Evolutionary conservation across 2,329 filamentous ascomycete genomes (phyloP).

Genomic region (Myrmaecium sp.): DNA sequence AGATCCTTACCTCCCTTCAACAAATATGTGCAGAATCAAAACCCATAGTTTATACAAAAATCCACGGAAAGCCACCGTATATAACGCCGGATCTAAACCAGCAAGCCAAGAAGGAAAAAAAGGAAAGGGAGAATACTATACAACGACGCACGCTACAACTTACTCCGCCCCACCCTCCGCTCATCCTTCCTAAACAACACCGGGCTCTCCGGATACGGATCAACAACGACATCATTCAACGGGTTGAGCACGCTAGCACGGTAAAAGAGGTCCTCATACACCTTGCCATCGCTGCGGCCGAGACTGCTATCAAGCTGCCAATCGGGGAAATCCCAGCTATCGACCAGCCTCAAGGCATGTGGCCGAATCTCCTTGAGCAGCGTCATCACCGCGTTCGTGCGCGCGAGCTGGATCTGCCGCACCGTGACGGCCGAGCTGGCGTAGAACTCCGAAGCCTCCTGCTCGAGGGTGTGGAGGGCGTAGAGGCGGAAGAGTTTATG

Average conservation of each 20-base stretch:
- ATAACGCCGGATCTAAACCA: too few species aligned
- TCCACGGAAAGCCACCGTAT: too few species aligned
- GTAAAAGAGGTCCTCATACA: slow-evolving; percentile 63
- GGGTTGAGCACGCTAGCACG: slow-evolving; percentile 57
- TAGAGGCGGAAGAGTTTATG: slow-evolving; percentile 52
- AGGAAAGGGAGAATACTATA: too few species aligned
- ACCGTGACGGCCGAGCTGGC: slow-evolving; percentile 51
- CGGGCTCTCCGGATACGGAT: slow-evolving; percentile 50
- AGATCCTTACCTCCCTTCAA: too few species aligned
- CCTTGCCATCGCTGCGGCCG: slow-evolving; percentile 54
- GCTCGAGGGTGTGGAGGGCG: slow-evolving; percentile 49
- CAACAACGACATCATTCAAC: slow-evolving; percentile 52
- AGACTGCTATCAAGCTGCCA: slow-evolving; percentile 60
- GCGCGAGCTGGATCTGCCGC: slow-evolving; percentile 52
- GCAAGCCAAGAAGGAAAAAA: too few species aligned
- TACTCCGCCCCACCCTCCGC: slow-evolving; percentile 9
- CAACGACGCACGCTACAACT: background rate
- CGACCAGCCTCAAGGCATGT: slow-evolving; percentile 54
- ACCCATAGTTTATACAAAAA: too few species aligned
- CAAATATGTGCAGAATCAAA: too few species aligned
- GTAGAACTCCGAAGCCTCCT: slow-evolving; percentile 57
- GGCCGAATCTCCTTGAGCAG: slow-evolving; percentile 56
- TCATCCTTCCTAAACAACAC: slow-evolving; percentile 44
- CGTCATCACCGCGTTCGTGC: slow-evolving; percentile 50
- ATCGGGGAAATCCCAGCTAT: slow-evolving; percentile 61